These are phyloP conservation scores for Candida sakaeoensis DNA, from an alignment of 805 yeast genomes.

Conservation along the genomic window DNA sequence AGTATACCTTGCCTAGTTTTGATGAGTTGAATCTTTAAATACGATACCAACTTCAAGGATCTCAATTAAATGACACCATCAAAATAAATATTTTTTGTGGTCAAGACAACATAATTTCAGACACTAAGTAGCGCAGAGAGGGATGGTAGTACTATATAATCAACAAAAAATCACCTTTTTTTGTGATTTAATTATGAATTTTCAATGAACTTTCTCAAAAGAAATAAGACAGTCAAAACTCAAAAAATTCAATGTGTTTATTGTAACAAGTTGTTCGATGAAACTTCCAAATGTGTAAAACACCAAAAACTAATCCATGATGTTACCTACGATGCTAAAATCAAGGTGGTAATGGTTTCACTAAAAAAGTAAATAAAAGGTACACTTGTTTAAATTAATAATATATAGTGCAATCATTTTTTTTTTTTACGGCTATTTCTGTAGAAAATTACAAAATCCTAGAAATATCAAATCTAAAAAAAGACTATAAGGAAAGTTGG, in stretches of 20 bases:
- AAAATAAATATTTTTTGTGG: too few relatives aligned
- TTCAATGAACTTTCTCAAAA: constrained; percentile 2
- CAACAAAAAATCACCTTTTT: neutral
- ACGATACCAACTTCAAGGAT: too few relatives aligned
- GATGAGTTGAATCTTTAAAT: too few relatives aligned
- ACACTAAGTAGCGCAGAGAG: neutral
- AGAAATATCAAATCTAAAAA: too few relatives aligned
- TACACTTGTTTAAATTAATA: neutral
- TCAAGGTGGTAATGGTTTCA: constrained; percentile 3
- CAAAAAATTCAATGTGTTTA: constrained; percentile 2
- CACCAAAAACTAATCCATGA: constrained; percentile 2
- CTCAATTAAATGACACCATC: too few relatives aligned
- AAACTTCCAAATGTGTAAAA: neutral
- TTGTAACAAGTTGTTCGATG: constrained; percentile 4
- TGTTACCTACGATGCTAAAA: neutral
- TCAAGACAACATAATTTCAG: too few relatives aligned
- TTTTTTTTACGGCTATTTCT: too few relatives aligned
- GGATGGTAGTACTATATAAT: too few relatives aligned
- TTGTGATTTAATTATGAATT: neutral
- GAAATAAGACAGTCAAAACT: constrained; percentile 2
- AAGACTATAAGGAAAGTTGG: too few relatives aligned
- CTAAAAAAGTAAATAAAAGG: neutral
- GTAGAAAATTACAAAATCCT: too few relatives aligned
- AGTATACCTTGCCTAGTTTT: too few relatives aligned
- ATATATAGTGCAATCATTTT: neutral